Conservation (phyloP, 1,284 basidiomycete genomes). For the Naganishia albida region DNA sequence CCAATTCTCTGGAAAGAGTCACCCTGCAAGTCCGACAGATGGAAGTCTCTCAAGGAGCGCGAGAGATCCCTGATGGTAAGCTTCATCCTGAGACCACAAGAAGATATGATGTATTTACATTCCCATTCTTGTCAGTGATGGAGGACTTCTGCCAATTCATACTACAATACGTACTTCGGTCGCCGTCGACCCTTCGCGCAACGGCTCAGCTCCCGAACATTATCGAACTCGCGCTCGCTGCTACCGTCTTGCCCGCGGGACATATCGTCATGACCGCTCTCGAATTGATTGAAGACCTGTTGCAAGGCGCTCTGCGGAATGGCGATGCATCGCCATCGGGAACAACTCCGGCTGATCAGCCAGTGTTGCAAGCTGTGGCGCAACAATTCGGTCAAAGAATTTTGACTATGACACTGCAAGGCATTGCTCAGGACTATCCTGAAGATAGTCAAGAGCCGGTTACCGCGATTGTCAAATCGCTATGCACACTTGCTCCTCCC, state of each 20-base stretch:
- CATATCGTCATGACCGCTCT: slow-evolving; percentile 79
- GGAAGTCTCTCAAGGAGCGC: slow-evolving; percentile 66
- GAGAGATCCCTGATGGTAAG: slow-evolving; percentile 78
- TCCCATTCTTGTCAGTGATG: slow-evolving; percentile 64
- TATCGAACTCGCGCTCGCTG: slow-evolving; percentile 72
- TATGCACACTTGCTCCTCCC: slow-evolving; percentile 67
- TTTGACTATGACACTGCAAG: slow-evolving; percentile 69
- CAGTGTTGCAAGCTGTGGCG: slow-evolving; percentile 44
- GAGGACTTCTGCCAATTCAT: slow-evolving; percentile 92
- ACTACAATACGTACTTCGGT: slow-evolving; percentile 66
- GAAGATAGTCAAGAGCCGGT: slow-evolving; percentile 77
- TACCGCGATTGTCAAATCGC: slow-evolving; percentile 72
- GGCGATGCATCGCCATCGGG: not conserved
- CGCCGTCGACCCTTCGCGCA: slow-evolving; percentile 75
- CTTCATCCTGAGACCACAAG: slow-evolving; percentile 24
- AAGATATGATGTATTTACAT: slow-evolving; percentile 19
- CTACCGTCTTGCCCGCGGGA: slow-evolving; percentile 74
- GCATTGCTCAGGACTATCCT: slow-evolving; percentile 81
- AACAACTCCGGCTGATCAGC: slow-evolving; percentile 37
- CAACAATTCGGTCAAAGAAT: slow-evolving; percentile 72
- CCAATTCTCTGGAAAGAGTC: slow-evolving; percentile 70
- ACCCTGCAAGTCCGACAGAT: slow-evolving; percentile 70
- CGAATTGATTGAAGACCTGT: slow-evolving; percentile 72
- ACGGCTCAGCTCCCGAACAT: slow-evolving; percentile 72
- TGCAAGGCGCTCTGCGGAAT: slow-evolving; percentile 62